These are phyloP conservation scores for Mesembryanthemum crystallinum DNA, from an alignment of 148 eudicot genomes.

Conservation along the genomic window DNA sequence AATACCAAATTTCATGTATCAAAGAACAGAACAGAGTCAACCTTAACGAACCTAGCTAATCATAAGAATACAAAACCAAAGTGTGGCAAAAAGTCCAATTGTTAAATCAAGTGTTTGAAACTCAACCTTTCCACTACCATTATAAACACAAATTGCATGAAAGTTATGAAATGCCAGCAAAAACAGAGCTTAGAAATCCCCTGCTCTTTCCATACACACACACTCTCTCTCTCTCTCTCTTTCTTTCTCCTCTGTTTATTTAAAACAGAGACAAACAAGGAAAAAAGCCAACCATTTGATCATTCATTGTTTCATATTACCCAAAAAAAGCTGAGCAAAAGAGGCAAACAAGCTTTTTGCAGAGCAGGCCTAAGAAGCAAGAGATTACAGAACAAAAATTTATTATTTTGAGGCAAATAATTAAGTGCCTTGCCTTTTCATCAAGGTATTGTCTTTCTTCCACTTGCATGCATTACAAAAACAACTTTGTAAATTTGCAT, in stretches of 20 bases:
- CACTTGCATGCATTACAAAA: constrained; percentile 14
- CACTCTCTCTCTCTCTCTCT: constrained; percentile 6
- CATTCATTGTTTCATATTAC: background rate
- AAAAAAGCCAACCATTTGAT: too few species aligned
- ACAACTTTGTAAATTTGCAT: background rate
- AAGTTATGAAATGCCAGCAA: background rate
- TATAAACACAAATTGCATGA: constrained; percentile 8
- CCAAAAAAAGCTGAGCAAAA: background rate
- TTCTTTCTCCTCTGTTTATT: background rate
- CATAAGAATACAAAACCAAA: background rate
- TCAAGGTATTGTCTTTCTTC: background rate
- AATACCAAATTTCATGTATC: background rate
- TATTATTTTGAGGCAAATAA: background rate
- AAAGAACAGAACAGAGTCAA: background rate
- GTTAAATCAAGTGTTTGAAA: constrained; percentile 1
- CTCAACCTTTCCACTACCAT: constrained; percentile 15
- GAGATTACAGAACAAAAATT: background rate
- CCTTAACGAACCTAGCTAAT: constrained; percentile 9
- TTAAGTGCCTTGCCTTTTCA: constrained; percentile 9
- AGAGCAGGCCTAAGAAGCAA: constrained; percentile 5
- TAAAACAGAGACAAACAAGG: too few species aligned
- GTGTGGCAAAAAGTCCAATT: constrained; percentile 10
- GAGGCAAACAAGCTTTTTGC: background rate
- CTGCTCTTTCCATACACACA: background rate
- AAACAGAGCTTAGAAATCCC: background rate